Percentiles rank a stretch among this genome's conserved stretches.
phyloP scores from a whole-genome alignment of 2,329 filamentous ascomycete genomes.

The Fusarium robinianum region DNA sequence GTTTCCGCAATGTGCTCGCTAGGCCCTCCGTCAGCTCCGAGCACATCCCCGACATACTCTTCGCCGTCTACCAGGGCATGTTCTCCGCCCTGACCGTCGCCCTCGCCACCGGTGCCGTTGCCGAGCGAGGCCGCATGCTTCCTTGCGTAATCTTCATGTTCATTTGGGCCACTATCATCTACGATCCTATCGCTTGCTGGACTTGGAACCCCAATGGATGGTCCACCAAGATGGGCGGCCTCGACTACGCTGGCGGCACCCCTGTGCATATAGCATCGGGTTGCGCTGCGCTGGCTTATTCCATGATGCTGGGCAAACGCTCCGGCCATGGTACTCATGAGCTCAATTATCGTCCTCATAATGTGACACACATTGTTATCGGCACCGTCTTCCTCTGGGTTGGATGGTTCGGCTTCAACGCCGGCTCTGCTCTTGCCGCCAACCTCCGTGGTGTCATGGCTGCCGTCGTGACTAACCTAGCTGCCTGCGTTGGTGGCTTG shows the following conservation, averaged over 20 bases:
- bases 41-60: slow-evolving; percentile 80
- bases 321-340: slow-evolving; percentile 84
- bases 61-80: slow-evolving; percentile 87
- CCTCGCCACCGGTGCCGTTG: slow-evolving; percentile 81
- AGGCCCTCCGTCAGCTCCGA: slow-evolving; percentile 73
- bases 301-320: slow-evolving; percentile 86
- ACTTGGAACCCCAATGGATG: slow-evolving; percentile 87
- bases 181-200: slow-evolving; percentile 94
- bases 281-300: slow-evolving; percentile 83
- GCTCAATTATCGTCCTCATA: slow-evolving; percentile 90
- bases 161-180: slow-evolving; percentile 86
- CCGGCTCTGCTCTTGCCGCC: slow-evolving; percentile 77
- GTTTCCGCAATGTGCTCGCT: slow-evolving; percentile 75
- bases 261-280: slow-evolving; percentile 89
- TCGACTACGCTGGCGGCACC: slow-evolving; percentile 89
- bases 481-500: slow-evolving; percentile 81
- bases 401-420: slow-evolving; percentile 95
- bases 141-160: slow-evolving; percentile 93
- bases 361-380: slow-evolving; percentile 89
- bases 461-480: slow-evolving; percentile 81
- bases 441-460: slow-evolving; percentile 88
- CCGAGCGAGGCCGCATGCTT: slow-evolving; percentile 85
- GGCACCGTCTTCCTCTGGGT: slow-evolving; percentile 95
- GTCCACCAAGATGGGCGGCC: slow-evolving; percentile 76
- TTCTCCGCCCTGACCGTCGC: slow-evolving; percentile 86